Base-by-base conservation (phyloP, 2,329 filamentous ascomycete genomes). In the Xylaria multiplex region DNA sequence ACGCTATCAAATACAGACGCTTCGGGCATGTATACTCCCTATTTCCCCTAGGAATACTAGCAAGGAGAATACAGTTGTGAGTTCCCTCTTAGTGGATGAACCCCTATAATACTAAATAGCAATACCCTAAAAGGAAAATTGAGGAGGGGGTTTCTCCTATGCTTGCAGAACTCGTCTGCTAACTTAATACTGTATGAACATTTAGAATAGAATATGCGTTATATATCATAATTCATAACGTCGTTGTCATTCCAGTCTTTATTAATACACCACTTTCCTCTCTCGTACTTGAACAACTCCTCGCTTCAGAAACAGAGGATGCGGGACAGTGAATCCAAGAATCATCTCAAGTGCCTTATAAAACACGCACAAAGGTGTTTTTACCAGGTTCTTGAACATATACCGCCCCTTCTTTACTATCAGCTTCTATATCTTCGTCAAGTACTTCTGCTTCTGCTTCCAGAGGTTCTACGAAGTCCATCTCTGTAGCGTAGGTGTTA, bases 401-500 rank as follows among this genome's bases (percentile, higher is more conserved):
- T 37, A 3, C 57, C 1, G 49, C 13, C 13, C 32, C 24, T 22
- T 53, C 35, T 24, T 43, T 32, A 2, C 16, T 45, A 22, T 5
- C 16, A 7, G 13, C 22, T 32, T 67, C 42, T n/a, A 30, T 37
- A 16, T 42, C 42, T 24, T n/a, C 54, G 24, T 27, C 30, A 3
- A 13, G 30, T 2, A 19, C 13, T n/a, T 19, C 19, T 19, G 19
- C 27, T 27, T 49, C 6, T 27, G 24, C 50, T n/a, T 13, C 30
- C 14, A 9, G 16, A 43, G 45, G 13, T 46, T 83, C 79, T 46
- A 78, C 79, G 58, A 84, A 73, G 70, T 83, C 81, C 81, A 86
- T 85, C 69, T 86, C 80, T 55, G 78, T 77, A 59, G 90, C 89
- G 71, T 91, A 94, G 72, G 91, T 93, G 73, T 82, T 82, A 74